Evolutionary conservation across 495 filamentous ascomycete species (phyloP), one percentile per base, ranked within the genome.

Genomic region (Podospora didyma): DNA sequence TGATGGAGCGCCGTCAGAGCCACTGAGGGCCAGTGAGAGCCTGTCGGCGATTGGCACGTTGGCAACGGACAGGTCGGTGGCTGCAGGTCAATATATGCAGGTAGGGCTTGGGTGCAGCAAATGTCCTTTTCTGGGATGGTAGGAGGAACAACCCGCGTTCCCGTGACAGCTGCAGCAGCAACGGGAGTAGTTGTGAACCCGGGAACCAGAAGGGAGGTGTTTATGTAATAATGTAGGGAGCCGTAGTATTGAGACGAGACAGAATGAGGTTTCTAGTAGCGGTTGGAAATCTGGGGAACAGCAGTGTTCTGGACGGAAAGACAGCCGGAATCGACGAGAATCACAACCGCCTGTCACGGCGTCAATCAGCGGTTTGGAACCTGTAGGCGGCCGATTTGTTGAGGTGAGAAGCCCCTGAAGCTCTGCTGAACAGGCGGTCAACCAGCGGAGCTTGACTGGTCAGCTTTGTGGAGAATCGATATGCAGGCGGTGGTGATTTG

Each of bases 11-110:
- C 35, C 46, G n/a, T n/a, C n/a, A n/a, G n/a, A n/a, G n/a, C n/a
- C n/a, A n/a, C n/a, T n/a, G n/a, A n/a, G n/a, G n/a, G n/a, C n/a
- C n/a, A n/a, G n/a, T 16, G 41, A 17, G 20, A 50, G 31, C 26
- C 37, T 51, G 47, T 55, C n/a, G n/a, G 31, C 42, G 52, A 56
- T 60, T 60, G 58, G 58, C 47, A 60, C 58, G 58, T 37, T 22
- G 48, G 14, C 34, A 41, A 46, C n/a, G n/a, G 44, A n/a, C 46
- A 37, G 24, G 52, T 37, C 11, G 24, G 46, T 53, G 26, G 52
- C 22, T 55, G 52, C 46, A 49, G 51, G 51, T 59, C 26, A 44
- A 28, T 59, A 26, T 22, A 54, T 55, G 57, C 57, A 51, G 44
- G 49, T 45, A 5, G 10, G 39, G n/a, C 39, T 17, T 42, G 39